A percentile compares a stretch with the other conserved stretches of the same genome.
Conservation (phyloP, 2,329 filamentous ascomycete species). For the Colletotrichum musae region DNA sequence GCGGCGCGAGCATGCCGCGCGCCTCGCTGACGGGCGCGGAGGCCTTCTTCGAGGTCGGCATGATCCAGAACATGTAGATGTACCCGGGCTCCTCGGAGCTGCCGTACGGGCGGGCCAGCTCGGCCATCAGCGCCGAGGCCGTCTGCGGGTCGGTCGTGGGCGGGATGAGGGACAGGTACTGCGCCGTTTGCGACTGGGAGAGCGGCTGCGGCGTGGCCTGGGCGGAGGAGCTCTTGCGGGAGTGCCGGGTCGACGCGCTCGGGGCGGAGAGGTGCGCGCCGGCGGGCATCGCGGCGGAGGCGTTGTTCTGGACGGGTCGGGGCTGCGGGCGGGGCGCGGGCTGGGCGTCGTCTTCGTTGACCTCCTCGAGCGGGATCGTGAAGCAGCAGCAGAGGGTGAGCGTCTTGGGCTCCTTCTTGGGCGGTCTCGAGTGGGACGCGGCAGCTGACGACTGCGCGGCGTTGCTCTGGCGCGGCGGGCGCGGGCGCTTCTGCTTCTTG, state of each 20-base stretch:
- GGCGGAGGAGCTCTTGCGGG: conserved; percentile 49
- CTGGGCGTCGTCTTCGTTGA: conserved; percentile 49
- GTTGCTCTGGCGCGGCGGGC: conserved; percentile 29
- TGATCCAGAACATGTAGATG: conserved; percentile 99
- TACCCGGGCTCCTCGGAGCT: conserved; percentile 87
- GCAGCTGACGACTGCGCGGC: conserved; percentile 35
- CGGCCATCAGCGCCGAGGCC: conserved; percentile 79
- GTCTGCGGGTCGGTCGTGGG: conserved; percentile 75
- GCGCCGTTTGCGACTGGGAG: conserved; percentile 53
- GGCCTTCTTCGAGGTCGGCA: conserved; percentile 71
- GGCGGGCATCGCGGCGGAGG: conserved; percentile 31
- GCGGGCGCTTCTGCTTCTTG: conserved; percentile 51
- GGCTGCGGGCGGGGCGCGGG: conserved; percentile 62
- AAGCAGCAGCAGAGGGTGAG: conserved; percentile 68
- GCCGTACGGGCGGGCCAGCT: conserved; percentile 77
- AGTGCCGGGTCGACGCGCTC: conserved; percentile 44
- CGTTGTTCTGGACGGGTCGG: conserved; percentile 57
- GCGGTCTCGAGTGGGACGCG: conserved; percentile 41
- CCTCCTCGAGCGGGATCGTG: conserved; percentile 61
- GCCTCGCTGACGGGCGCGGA: conserved; percentile 72
- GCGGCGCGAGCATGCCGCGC: conserved; percentile 70
- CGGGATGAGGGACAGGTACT: conserved; percentile 79
- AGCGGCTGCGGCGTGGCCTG: conserved; percentile 49
- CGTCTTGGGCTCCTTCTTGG: conserved; percentile 49
- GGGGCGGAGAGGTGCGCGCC: conserved; percentile 40